Evolutionary conservation across 345 rosid species (phyloP), one percentile per base, ranked within the genome.

Genomic region (Pelargonium nanum): DNA sequence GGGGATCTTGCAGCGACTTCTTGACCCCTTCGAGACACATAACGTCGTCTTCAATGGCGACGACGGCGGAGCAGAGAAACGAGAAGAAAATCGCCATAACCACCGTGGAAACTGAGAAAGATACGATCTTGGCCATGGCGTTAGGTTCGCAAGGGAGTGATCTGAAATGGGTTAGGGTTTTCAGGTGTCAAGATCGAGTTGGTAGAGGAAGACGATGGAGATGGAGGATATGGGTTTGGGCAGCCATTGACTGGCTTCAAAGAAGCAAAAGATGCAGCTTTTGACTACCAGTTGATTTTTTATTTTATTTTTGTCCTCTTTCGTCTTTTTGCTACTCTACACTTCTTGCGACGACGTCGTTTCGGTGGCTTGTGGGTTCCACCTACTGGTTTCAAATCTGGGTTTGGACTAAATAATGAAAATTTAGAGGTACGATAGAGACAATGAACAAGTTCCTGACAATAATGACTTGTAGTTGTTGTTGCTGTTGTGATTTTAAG

Each of bases 21-120:
- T 81, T 70, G 19, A 84, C 26, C 10, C 86, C 86, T 75, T 75
- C 68, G n/a, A 84, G 73, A 57, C 89, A 84, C 72, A 64, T 67
- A 48, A 77, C 60, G 55, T 84, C 89, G 75, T 78, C 75, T 56
- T 78, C 88, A 9, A 59, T 56, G 28, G 75, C 57, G 44, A 57
- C 85, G 16, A 59, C 57, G 28, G 73, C 57, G 30, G 54, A 45
- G 56, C 60, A 32, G 16, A 53, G 55, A 12, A 70, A 28, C 0
- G 58, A 16, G 59, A 1, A 22, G 69, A 34, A 23, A 10, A 51
- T 22, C 0, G 30, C 22, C 51, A 65, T 22, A n/a, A 70, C 61
- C 22, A 53, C 15, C 26, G 54, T 51, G 10, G 65, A 61, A 34
- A 59, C 25, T 13, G 67, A 22, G 67, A 45, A 40, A 40, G 10